Evolutionary conservation across 768 basidiomycete genomes (phyloP), one percentile per base, ranked within the genome.

Genomic region (Suillus subaureus): DNA sequence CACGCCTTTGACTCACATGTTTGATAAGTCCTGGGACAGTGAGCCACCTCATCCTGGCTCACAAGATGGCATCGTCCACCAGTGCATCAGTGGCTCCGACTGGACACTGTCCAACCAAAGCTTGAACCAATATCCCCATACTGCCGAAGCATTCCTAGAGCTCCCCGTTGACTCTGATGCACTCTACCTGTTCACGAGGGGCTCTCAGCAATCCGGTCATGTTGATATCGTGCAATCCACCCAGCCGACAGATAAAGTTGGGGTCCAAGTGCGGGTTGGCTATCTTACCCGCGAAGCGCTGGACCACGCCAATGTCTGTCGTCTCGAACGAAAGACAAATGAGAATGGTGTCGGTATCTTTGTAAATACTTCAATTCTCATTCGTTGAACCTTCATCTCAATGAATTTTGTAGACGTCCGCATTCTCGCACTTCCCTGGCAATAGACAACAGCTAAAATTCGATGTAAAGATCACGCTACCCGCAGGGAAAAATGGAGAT

Each of bases 381-480:
- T 56, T 21, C 12, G 15, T 49, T 45, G 1, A 37, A 21, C 11
- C n/a, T 26, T 6, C 16, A 55, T 18, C 21, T 54, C 52, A 15
- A 69, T 37, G 8, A 0, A 1, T 40, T 26, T 16, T 62, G n/a
- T 26, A 83, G 82, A 81, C 81, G 1, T 77, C 78, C 2, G 45
- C 9, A 37, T 69, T 70, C 67, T n/a, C 39, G 1, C 56, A 35
- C 35, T 67, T 57, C 9, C 52, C 61, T 62, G 56, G 42, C 6
- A 49, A 35, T 6, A 64, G 66, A 21, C 66, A 73, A 23, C 66
- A 57, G 12, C 69, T 81, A 52, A 68, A 61, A 33, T 82, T 82
- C 45, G 77, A 79, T 7, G 72, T 81, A 16, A 77, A 72, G 21
- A 68, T 83, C 16, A 75, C 72, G 54, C 71, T 85, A 3, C 85